These are phyloP conservation scores for Dimargaris cristalligena DNA, from an alignment of 192 early-diverging fungal species.

Conservation along the genomic window DNA sequence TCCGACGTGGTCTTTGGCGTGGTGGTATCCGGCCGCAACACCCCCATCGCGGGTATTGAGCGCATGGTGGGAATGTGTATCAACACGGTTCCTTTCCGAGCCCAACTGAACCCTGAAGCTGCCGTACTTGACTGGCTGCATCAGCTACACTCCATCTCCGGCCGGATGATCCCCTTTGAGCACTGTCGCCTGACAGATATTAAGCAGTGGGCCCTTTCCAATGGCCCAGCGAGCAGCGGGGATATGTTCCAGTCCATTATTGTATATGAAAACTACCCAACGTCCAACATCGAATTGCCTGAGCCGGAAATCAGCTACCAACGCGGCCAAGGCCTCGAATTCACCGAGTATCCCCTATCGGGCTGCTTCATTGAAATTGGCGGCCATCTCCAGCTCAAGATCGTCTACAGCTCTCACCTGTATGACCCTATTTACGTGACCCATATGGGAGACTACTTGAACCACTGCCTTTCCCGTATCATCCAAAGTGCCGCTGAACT, in stretches of 20 bases:
- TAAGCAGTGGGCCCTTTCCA: not conserved
- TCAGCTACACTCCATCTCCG: not conserved
- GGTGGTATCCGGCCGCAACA: not conserved
- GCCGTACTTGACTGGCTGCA: not conserved
- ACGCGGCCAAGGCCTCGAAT: not conserved
- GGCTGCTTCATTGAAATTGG: not conserved
- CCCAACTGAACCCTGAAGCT: not conserved
- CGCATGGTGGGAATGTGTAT: not conserved
- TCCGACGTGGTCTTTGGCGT: not conserved
- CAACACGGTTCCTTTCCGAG: not conserved
- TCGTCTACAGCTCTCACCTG: not conserved
- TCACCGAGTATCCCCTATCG: constrained; percentile 5
- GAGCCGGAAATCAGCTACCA: not conserved
- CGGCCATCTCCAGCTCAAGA: not conserved
- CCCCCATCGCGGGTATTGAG: not conserved
- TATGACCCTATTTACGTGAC: not conserved
- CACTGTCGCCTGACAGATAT: not conserved
- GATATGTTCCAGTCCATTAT: not conserved
- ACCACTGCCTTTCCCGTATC: not conserved
- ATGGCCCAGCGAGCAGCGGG: no score
- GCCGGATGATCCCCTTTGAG: not conserved
- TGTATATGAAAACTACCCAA: constrained; percentile 6
- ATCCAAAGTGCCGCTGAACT: not conserved
- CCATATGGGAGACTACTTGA: not conserved
- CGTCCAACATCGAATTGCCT: not conserved